Base-by-base conservation (phyloP, 371 early-diverging fungal species). In the Nematocida ausubeli region DNA sequence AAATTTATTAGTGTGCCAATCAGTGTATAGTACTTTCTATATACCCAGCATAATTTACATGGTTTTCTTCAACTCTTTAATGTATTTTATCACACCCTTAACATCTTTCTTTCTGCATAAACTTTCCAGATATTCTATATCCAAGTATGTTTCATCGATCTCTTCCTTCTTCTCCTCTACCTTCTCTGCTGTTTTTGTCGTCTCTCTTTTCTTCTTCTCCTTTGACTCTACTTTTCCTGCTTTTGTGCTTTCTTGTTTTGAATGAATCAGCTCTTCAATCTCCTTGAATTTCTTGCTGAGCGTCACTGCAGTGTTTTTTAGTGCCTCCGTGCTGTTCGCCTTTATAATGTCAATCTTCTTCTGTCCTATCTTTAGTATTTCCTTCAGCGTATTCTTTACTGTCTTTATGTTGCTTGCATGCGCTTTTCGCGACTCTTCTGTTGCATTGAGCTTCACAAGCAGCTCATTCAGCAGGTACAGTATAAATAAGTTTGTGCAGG, bases 391-490 rank as follows among this genome's bases (percentile, higher is more conserved):
- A 16, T 19, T 7, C 30, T 24, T 51, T 24, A 72, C 30, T 6
- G 2, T 39, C 9, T 49, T n/a, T 16, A 34, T 60, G 6, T 7
- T 24, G 22, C 24, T 64, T 75, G 4, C 26, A 3, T 56, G 37
- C 3, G 12, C 28, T 14, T 24, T 19, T 9, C 6, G 5, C 9
- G 19, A 14, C 16, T 60, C 60, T 39, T 14, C 32, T 9, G 35
- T 16, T 26, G 37, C 40, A 0, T 14, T 47, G 9, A 28, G 40
- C 47, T 64, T 64, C 9, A 16, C 30, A 19, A 67, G 14, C 7
- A 75, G 39, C 35, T 75, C 78, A 67, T 75, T 75, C 14, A 75
- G 32, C 34, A 75, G 24, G 35, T 75, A 75, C 32, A 75, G 24
- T 12, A 75, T 34, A 42, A 75, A 65, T n/a, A 75, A 52, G 19